Evolutionary conservation across 768 basidiomycete genomes (phyloP), one percentile per base, ranked within the genome.

Genomic region (Leccinum longicurvipes): DNA sequence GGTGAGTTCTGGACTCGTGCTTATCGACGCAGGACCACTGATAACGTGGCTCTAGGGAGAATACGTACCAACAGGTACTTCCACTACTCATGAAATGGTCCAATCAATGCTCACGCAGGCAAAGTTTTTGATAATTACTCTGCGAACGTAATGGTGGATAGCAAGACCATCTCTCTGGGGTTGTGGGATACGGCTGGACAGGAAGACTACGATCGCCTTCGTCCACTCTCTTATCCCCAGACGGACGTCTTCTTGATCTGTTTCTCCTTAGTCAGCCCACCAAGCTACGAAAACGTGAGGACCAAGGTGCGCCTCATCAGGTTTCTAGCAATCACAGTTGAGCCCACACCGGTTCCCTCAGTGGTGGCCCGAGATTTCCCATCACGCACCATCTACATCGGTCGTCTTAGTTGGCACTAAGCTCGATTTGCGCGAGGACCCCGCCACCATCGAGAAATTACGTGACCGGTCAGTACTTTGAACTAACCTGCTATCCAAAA

Each of bases 151-250:
- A 93, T 98, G 87, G 97, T 99, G 47, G 97, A 99, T 66, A 93
- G 93, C 64, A 95, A 96, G 80, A 97, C 97, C 51, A 95, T 98
- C 68, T 97, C 93, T 58, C 85, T 98, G 54, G 96, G 96, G 49
- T 79, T 99, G 54, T 99, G 97, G 97, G 97, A 99, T 82, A 99
- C 97, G n/a, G 97, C 97, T 32, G 97, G 97, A 63, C 97, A 99
- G 76, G 97, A 99, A 74, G 96, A 99, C 78, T 99, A 96, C 71
- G 93, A 96, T 76, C 89, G 97, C 44, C 89, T 99, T 64, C 87
- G 97, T 64, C 97, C 97, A 50, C 82, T 99, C 65, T 96, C 93
- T 60, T 99, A 99, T 77, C 97, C 97, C 24, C 97, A 98, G 76
- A 98, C 97, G 42, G 96, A 99, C 73, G 94, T 99, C 56, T 99